Conservation (phyloP, 176 grass and related monocot genomes). For the Musa acuminata region DNA sequence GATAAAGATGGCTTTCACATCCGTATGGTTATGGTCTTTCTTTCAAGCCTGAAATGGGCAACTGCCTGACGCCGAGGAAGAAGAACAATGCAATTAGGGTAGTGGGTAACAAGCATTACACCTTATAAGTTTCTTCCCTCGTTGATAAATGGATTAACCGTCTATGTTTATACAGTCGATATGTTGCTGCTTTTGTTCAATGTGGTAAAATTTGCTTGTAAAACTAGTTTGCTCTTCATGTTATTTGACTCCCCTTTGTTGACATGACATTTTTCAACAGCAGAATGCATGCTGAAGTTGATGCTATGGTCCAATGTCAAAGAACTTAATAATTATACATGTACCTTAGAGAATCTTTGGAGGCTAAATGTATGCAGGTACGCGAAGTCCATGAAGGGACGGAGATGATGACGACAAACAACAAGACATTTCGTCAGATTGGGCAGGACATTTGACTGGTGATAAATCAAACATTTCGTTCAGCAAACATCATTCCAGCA, state of each 20-base stretch:
- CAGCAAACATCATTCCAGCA: background rate
- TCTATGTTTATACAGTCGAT: background rate
- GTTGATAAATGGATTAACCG: background rate
- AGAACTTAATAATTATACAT: no score
- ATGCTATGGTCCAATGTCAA: no score
- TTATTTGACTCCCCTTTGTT: no score
- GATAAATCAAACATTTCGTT: background rate
- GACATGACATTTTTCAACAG: no score
- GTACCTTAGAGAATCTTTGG: no score
- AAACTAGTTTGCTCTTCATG: no score
- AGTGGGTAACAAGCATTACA: background rate
- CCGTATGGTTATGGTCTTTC: background rate
- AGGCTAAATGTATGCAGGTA: no score
- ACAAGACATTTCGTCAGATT: no score
- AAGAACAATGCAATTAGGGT: background rate
- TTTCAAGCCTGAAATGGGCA: background rate
- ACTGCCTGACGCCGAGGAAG: background rate
- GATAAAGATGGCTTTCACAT: background rate
- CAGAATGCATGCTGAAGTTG: no score
- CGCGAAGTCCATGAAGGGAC: background rate
- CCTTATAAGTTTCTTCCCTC: background rate
- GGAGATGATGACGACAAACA: background rate
- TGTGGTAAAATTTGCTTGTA: background rate
- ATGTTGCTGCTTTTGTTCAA: background rate
- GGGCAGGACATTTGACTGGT: no score